Evolutionary conservation across 2,329 filamentous ascomycete genomes (phyloP).

Genomic region (Tolypocladium amazonense): DNA sequence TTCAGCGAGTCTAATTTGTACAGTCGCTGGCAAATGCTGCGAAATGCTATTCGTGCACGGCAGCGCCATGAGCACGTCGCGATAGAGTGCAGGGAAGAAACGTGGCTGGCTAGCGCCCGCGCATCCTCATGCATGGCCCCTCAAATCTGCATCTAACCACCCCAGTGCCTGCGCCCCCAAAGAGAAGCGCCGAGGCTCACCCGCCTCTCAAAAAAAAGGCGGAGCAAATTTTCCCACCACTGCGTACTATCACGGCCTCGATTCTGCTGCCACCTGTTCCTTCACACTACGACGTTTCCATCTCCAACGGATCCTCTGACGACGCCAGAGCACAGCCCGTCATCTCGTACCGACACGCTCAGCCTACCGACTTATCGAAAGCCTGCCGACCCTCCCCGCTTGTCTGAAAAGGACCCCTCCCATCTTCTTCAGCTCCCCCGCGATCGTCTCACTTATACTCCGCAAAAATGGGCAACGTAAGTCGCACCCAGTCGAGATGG

Average conservation of each 20-base stretch:
- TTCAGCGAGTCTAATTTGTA: background rate
- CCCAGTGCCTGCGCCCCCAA: background rate
- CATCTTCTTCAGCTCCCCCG: background rate
- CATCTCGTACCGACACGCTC: background rate
- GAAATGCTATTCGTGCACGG: background rate
- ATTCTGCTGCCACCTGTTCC: background rate
- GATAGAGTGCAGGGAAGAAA: background rate
- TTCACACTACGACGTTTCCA: background rate
- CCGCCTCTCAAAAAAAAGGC: background rate
- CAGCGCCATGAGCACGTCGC: background rate
- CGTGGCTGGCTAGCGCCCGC: background rate
- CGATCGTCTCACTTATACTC: background rate
- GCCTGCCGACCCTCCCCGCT: background rate
- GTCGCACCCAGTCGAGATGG: constrained; percentile 2
- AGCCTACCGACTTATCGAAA: background rate
- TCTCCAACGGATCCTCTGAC: background rate
- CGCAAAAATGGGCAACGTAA: constrained; percentile 24
- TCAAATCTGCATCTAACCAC: background rate
- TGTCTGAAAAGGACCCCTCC: background rate
- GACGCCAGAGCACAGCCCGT: background rate
- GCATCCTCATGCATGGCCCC: background rate
- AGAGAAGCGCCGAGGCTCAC: background rate
- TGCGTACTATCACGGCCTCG: background rate
- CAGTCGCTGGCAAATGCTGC: background rate
- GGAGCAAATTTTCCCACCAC: constrained; percentile 7